Evolutionary conservation across 1,139 yeast genomes (phyloP).

Genomic region (Taphrina deformans): DNA sequence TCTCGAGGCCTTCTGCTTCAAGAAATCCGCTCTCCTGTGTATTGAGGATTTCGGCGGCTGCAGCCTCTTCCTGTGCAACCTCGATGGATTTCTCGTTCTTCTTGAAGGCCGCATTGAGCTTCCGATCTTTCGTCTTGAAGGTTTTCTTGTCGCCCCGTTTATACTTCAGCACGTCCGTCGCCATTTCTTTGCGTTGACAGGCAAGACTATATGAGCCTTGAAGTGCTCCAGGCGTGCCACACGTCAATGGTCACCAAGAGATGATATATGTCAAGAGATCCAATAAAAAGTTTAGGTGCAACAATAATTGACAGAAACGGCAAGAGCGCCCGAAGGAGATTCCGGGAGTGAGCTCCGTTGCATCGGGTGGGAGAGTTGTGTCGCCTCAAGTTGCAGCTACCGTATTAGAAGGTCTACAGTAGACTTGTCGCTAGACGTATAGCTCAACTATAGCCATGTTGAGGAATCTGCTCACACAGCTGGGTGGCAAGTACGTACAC

Average conservation of each 20-base stretch:
- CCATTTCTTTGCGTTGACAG: too few relatives aligned
- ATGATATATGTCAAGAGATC: too few relatives aligned
- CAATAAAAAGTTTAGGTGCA: too few relatives aligned
- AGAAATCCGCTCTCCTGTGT: conserved; percentile 82
- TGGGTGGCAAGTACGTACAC: conserved; percentile 28
- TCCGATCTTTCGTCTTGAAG: conserved; percentile 54
- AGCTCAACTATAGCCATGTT: too few relatives aligned
- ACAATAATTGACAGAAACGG: not conserved
- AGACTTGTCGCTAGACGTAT: too few relatives aligned
- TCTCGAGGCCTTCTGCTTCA: conserved; percentile 93
- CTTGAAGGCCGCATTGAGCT: conserved; percentile 63
- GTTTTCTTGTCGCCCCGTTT: conserved; percentile 10
- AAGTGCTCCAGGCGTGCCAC: too few relatives aligned
- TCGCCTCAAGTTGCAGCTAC: not conserved
- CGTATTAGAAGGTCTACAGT: too few relatives aligned
- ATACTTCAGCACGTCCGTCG: not conserved
- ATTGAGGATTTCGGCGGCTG: conserved; percentile 78
- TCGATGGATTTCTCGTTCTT: conserved; percentile 70
- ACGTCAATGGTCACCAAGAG: too few relatives aligned
- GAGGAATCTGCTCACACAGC: conserved; percentile 11
- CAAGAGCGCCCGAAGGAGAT: not conserved
- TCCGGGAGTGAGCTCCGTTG: not conserved
- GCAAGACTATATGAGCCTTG: too few relatives aligned
- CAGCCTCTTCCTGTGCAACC: conserved; percentile 71
- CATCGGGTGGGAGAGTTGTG: not conserved